Percentiles rank a stretch among this genome's conserved stretches.
These are phyloP conservation scores for Lactifluus volemus DNA, from an alignment of 768 basidiomycete genomes.

Conservation along the genomic window DNA sequence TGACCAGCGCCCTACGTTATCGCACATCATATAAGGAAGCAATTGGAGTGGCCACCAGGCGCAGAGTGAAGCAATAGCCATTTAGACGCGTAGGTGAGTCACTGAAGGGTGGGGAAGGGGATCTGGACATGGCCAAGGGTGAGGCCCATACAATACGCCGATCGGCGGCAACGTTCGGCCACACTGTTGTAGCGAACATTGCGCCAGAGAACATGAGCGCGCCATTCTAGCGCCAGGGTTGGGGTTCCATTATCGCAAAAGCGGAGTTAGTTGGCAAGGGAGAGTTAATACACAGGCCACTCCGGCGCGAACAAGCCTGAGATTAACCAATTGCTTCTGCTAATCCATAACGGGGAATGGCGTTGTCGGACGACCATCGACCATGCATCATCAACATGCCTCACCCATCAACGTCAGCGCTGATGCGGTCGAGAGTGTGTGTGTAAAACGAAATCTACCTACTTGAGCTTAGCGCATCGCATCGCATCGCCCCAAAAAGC, in stretches of 20 bases:
- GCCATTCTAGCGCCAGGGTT: constrained; percentile 1
- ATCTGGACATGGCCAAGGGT: not conserved
- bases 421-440: not conserved
- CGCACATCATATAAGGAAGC: not conserved
- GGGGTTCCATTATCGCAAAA: not conserved
- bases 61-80: not conserved
- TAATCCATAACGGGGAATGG: not conserved
- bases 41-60: not conserved
- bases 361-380: not conserved
- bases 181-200: not conserved
- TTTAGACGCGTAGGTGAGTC: no score
- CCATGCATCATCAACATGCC: not conserved
- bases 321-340: not conserved
- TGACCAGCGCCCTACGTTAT: not conserved
- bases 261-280: not conserved
- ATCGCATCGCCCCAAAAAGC: not conserved
- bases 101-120: not conserved
- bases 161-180: not conserved
- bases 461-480: not conserved
- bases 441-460: not conserved
- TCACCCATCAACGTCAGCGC: not conserved
- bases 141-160: not conserved
- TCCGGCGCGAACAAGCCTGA: not conserved
- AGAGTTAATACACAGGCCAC: not conserved
- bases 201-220: not conserved